Evolutionary conservation across 768 basidiomycete genomes (phyloP), one percentile per base, ranked within the genome.

Genomic region (Pleurotus ostreatus): DNA sequence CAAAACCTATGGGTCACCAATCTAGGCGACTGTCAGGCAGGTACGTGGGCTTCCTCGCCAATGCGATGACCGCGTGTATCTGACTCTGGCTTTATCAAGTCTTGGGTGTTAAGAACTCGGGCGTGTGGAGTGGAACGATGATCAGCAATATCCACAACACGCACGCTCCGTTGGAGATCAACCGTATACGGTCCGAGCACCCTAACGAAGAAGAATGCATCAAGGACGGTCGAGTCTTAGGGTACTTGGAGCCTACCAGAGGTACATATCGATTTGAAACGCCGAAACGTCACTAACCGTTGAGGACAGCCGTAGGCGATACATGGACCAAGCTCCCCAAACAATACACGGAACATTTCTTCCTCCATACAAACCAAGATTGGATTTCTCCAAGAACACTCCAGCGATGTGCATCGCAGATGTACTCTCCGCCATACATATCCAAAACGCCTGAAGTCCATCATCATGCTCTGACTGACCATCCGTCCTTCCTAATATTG

Each of bases 1-100:
- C 72, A 71, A 62, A 75, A 81, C 56, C 56, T 85, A n/a, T 84
- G 84, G 84, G 60, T 84, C 53, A 79, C 79, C 5, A 84, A 82
- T 63, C 72, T 84, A 30, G 82, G 82, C 52, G 69, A 57, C 20
- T 52, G 68, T 66, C 59, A 57, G 56, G 39, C 26, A 11, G 49
- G 55, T 46, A 11, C 7, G 39, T 22, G 30, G n/a, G 8, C 15
- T 38, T n/a, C 8, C 4, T 34, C 11, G 11, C 30, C 30, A 11
- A 2, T 49, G 30, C 15, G 48, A 34, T 23, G 43, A 2, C 22
- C 13, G 46, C 13, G 46, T 34, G 16, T 18, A 5, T 34, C 15
- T 9, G n/a, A 16, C 26, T n/a, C n/a, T 15, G 5, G 15, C 13
- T 12, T 34, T 46, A n/a, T 63, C 67, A 45, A 64, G 80, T 70